Percentiles rank a stretch among this genome's conserved stretches.
These are phyloP conservation scores for Avena sativa DNA, from an alignment of 176 grass and related monocot species.

Conservation along the genomic window DNA sequence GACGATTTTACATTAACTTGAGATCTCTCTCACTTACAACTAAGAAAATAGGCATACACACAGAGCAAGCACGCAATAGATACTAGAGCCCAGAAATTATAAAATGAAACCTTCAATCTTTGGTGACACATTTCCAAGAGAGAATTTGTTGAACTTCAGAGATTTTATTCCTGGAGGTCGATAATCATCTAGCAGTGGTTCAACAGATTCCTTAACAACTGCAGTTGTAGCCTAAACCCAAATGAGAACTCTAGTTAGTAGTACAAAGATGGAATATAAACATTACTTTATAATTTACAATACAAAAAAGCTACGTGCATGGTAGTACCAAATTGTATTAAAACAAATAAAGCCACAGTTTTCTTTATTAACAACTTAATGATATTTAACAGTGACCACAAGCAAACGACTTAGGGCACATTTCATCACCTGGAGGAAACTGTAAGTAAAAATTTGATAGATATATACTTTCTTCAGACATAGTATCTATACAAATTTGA, in stretches of 20 bases:
- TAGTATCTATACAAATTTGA: conserved; percentile 20
- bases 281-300: conserved; percentile 22
- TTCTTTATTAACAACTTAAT: conserved; percentile 14
- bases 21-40: not conserved
- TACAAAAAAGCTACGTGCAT: not conserved
- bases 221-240: conserved; percentile 70
- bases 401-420: conserved; percentile 16
- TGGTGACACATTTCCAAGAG: conserved; percentile 89
- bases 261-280: conserved; percentile 36
- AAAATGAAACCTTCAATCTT: conserved; percentile 88
- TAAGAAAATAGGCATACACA: conserved; percentile 13
- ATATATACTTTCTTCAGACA: not conserved
- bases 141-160: conserved; percentile 96
- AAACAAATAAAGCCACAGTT: conserved; percentile 39
- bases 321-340: conserved; percentile 21
- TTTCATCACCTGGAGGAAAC: conserved; percentile 27
- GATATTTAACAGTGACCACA: conserved; percentile 1
- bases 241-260: conserved; percentile 47
- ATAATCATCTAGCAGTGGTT: conserved; percentile 96
- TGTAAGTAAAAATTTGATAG: conserved; percentile 15
- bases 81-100: not conserved
- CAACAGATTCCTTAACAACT: conserved; percentile 84
- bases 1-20: not conserved
- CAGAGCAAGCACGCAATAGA: conserved; percentile 24
- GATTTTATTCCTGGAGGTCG: conserved; percentile 93